phyloP scores from a whole-genome alignment of 2,329 filamentous ascomycete genomes.

The Drechslera avenae region DNA sequence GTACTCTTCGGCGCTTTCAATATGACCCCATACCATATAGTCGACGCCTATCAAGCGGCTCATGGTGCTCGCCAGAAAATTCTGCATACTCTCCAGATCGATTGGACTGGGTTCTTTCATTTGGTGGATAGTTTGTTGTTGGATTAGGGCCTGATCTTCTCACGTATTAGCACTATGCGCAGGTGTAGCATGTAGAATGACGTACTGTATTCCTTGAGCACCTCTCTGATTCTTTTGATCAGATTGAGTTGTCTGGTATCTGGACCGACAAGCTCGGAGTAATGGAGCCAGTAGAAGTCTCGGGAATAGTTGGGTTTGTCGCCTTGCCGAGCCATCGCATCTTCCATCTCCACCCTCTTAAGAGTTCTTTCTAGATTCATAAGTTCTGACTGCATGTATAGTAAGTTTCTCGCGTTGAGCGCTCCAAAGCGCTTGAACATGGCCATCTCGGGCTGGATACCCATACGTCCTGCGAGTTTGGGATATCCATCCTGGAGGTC shows the following conservation, averaged over 20 bases:
- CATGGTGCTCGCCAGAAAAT: neutral
- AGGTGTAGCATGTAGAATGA: too few species aligned
- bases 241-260: neutral
- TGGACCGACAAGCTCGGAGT: neutral
- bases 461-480: constrained; percentile 9
- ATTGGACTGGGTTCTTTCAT: neutral
- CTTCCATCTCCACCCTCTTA: neutral
- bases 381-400: constrained; percentile 15
- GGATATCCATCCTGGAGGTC: constrained; percentile 6
- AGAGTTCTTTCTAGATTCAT: neutral
- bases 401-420: constrained; percentile 14
- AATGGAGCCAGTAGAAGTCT: neutral
- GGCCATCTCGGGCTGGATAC: neutral
- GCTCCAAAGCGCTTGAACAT: constrained; percentile 15
- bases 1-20: too few species aligned
- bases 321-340: neutral
- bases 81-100: constrained; percentile 1
- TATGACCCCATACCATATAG: neutral
- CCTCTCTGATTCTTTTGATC: neutral
- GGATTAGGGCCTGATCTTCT: neutral
- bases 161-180: too few species aligned
- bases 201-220: constrained; percentile 2
- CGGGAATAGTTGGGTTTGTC: neutral
- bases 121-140: constrained; percentile 1
- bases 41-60: neutral